Evolutionary conservation across 352 stramenopile genomes (phyloP).

Genomic region (Globisporangium viniferum): DNA sequence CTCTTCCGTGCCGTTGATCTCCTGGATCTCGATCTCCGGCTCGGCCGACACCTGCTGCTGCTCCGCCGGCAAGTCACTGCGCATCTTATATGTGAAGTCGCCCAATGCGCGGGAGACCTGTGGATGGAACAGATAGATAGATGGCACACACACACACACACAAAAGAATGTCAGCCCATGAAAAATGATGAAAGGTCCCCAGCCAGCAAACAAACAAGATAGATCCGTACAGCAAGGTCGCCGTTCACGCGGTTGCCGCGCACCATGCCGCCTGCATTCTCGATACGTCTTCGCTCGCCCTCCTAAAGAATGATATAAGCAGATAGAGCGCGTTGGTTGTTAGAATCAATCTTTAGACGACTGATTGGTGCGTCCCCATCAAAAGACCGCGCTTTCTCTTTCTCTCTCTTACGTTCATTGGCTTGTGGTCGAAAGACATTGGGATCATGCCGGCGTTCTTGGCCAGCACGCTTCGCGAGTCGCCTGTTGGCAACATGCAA

Average conservation of each 20-base stretch:
- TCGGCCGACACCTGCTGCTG: slow-evolving; percentile 84
- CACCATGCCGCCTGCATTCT: slow-evolving; percentile 68
- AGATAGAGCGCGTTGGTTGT: background rate
- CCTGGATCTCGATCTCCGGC: slow-evolving; percentile 85
- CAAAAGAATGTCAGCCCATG: background rate
- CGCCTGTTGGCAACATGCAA: slow-evolving; percentile 23
- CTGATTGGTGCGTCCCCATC: background rate
- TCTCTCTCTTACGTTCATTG: slow-evolving; percentile 62
- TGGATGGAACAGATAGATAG: slow-evolving; percentile 17
- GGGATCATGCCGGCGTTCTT: slow-evolving; percentile 50
- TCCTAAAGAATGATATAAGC: slow-evolving; percentile 28
- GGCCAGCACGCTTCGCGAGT: slow-evolving; percentile 74
- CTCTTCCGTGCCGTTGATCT: slow-evolving; percentile 80
- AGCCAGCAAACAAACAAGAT: background rate
- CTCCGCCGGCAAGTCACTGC: slow-evolving; percentile 43
- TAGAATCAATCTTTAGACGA: background rate
- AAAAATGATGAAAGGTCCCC: background rate
- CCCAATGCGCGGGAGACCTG: slow-evolving; percentile 75
- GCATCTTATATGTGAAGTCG: slow-evolving; percentile 83
- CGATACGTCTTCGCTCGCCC: slow-evolving; percentile 59
- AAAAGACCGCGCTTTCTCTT: too few relatives aligned
- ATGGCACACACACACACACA: background rate
- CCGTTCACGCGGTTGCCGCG: slow-evolving; percentile 80
- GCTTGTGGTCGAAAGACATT: slow-evolving; percentile 92
- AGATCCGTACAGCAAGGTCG: slow-evolving; percentile 55